These are phyloP conservation scores for Ceratobasidium theobromae DNA, from an alignment of 1,284 basidiomycete species.

Conservation along the genomic window DNA sequence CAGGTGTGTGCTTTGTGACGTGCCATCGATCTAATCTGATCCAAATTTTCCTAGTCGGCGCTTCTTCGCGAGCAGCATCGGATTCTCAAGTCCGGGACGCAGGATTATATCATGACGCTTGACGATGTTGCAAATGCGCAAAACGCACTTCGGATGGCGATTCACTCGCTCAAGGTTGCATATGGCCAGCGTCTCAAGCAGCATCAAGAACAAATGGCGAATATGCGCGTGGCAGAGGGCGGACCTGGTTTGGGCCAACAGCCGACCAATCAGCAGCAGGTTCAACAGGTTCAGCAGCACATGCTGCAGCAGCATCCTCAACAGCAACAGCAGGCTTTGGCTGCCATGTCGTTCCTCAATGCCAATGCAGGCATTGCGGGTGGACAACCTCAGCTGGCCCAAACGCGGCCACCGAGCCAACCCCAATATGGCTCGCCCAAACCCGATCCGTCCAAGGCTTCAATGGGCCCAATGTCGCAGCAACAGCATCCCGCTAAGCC, in stretches of 20 bases:
- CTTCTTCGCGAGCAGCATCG: constrained; percentile 30
- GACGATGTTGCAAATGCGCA: constrained; percentile 11
- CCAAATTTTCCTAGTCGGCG: constrained; percentile 20
- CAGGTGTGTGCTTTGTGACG: constrained; percentile 5
- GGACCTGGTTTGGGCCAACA: neutral
- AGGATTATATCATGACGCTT: constrained; percentile 23
- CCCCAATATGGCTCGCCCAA: constrained; percentile 26
- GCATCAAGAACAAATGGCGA: constrained; percentile 12
- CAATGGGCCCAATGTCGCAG: neutral
- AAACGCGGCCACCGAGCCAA: constrained; percentile 24
- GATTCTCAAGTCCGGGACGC: constrained; percentile 22
- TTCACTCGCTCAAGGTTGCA: constrained; percentile 13
- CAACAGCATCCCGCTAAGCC: neutral
- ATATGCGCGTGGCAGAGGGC: neutral
- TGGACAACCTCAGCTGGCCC: neutral
- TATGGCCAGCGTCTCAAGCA: constrained; percentile 10
- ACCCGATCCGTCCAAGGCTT: constrained; percentile 12
- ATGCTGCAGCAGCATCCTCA: constrained; percentile 5
- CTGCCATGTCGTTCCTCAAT: neutral
- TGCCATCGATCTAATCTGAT: constrained; percentile 9
- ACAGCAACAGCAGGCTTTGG: constrained; percentile 3
- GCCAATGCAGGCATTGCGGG: neutral
- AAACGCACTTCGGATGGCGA: constrained; percentile 11
- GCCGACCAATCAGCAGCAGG: neutral
- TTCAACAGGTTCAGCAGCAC: neutral